phyloP scores from a whole-genome alignment of 768 basidiomycete genomes.

The Termitomyces heimii region DNA sequence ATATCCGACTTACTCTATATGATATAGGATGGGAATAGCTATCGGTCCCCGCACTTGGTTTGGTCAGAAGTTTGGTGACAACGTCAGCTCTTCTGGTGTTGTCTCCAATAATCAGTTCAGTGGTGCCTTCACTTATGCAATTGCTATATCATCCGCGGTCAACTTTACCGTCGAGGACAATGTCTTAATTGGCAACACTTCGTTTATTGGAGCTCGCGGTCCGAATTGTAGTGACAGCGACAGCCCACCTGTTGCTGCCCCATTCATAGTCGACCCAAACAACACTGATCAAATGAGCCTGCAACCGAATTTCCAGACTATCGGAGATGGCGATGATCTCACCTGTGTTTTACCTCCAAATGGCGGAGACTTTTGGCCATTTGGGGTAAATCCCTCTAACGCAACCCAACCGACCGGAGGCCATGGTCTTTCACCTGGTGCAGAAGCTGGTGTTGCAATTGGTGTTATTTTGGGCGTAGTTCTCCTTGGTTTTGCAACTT shows the following conservation, averaged over 20 bases:
- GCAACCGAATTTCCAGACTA: conserved; percentile 47
- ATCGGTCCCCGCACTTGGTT: conserved; percentile 79
- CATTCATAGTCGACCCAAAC: conserved; percentile 52
- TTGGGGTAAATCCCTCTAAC: conserved; percentile 43
- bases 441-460: conserved; percentile 30
- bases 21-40: conserved; percentile 70
- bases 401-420: conserved; percentile 9
- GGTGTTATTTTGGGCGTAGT: conserved; percentile 44
- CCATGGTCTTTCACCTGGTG: conserved; percentile 3
- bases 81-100: conserved; percentile 47
- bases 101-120: conserved; percentile 53
- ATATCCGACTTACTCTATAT: not conserved
- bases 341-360: conserved; percentile 65
- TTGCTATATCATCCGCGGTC: conserved; percentile 55
- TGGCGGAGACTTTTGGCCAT: conserved; percentile 72
- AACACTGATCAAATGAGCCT: conserved; percentile 33
- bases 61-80: conserved; percentile 42
- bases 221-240: conserved; percentile 54
- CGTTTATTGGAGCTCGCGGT: conserved; percentile 67
- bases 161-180: conserved; percentile 69
- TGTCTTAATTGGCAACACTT: conserved; percentile 57
- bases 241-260: conserved; percentile 43
- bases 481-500: conserved; percentile 31
- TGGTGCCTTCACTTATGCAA: conserved; percentile 70
- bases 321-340: conserved; percentile 49